Conservation (phyloP, 768 basidiomycete genomes). For the Tubosaeta sp. region DNA sequence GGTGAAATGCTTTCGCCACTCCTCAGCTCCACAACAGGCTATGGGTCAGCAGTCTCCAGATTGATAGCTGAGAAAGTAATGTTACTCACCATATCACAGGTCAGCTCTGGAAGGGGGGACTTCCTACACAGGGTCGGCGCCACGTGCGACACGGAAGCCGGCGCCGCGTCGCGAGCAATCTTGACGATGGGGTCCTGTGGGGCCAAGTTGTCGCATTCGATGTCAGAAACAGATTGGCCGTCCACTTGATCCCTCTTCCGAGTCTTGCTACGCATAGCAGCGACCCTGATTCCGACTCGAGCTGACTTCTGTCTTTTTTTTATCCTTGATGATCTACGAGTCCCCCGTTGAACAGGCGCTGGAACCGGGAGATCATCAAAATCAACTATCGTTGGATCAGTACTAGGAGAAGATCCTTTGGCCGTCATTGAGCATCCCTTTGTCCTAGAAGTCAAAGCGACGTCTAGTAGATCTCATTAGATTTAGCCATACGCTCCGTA, state of each 20-base stretch:
- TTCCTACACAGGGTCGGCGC: not conserved
- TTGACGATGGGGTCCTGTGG: not conserved
- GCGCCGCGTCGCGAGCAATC: not conserved
- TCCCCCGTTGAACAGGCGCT: conserved; percentile 1
- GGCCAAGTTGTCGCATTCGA: not conserved
- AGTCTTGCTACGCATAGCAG: conserved; percentile 27
- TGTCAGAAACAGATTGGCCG: not conserved
- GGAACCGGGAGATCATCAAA: conserved; percentile 32
- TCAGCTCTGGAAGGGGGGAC: not conserved
- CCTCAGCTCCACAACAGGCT: not conserved
- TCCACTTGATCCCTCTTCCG: conserved; percentile 5
- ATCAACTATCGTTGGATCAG: conserved; percentile 17
- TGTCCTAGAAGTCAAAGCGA: conserved; percentile 6
- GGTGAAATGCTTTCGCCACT: not conserved
- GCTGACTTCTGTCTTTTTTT: conserved; percentile 9
- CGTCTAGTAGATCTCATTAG: not conserved
- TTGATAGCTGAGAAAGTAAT: not conserved
- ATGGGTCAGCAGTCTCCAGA: not conserved
- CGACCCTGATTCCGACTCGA: conserved; percentile 8
- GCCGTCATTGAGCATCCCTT: conserved; percentile 35
- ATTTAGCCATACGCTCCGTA: not conserved
- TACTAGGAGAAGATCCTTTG: conserved; percentile 29
- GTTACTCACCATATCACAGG: conserved; percentile 8
- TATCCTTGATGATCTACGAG: conserved; percentile 16
- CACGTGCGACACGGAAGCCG: not conserved